Base-by-base conservation (phyloP, 345 rosid species). In the Tarenaya hassleriana region DNA sequence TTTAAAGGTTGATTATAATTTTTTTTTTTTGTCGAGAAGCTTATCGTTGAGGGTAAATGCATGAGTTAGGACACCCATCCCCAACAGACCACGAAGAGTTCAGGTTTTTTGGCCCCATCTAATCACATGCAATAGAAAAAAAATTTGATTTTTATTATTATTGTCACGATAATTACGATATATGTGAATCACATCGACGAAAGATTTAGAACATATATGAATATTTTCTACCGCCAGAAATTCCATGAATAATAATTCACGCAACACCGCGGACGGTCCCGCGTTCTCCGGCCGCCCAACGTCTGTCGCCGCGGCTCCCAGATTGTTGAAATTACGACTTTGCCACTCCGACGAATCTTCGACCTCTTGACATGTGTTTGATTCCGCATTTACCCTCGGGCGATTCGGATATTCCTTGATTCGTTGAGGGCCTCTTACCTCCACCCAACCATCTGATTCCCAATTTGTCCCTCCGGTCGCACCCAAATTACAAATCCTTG, bases 401-500 rank as follows among this genome's bases (percentile, higher is more conserved):
- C 7, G 41, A 24, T 62, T 48, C 1, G 12, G 12, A 61, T 48
- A 29, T 68, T 65, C 83, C 52, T 15, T n/a, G 51, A 42, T 43
- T 72, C 51, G 39, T 63, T 8, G 8, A 17, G 45, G 16, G 49
- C 43, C 18, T 66, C 84, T 66, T 21, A 73, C 83, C 29, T 47
- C 69, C 59, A 31, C 24, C 91, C 91, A 83, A 33, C 74, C 86
- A 5, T 77, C 72, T 0, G 91, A 67, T 64, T 72, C 86, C 92
- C 92, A 78, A 57, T 16, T 54, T 56, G 69, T 64, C 64, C 75
- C 73, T 29, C 20, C 54, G 7, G 50, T 47, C 1, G 41, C 34
- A 7, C 66, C 70, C 61, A 83, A 62, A 50, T 74, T 70, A 61
- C 69, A 53, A 0, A 83, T 59, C 60, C 78, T 77, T 8, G 55